These are phyloP conservation scores for Vitis hybrid DNA, from an alignment of 177 flowering plant genomes.

Conservation along the genomic window DNA sequence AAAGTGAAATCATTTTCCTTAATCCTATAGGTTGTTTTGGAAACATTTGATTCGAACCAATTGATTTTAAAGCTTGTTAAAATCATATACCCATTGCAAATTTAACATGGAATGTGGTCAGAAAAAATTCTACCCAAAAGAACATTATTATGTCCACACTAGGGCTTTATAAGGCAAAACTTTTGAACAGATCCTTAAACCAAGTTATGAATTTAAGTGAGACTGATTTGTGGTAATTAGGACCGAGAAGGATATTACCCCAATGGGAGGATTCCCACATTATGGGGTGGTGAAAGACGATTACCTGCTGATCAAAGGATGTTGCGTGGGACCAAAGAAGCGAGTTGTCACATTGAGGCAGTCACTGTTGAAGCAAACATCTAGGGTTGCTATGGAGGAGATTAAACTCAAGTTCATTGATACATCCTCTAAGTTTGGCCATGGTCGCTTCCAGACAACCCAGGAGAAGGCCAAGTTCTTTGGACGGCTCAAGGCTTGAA, in stretches of 20 bases:
- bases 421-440: conserved; percentile 49
- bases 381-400: conserved; percentile 37
- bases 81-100: no score
- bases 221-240: conserved; percentile 12
- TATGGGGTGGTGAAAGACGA: conserved; percentile 50
- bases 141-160: no score
- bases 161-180: neutral
- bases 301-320: conserved; percentile 43
- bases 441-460: conserved; percentile 45
- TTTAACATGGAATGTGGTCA: no score
- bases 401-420: conserved; percentile 50
- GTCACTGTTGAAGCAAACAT: conserved; percentile 39
- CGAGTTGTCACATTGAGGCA: conserved; percentile 47
- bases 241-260: conserved; percentile 51
- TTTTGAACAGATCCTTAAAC: neutral
- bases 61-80: no score
- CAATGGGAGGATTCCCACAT: conserved; percentile 54
- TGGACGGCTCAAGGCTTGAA: conserved; percentile 32
- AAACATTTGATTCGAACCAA: no score
- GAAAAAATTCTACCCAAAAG: no score
- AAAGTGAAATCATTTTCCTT: no score
- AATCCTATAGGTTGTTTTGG: no score
- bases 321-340: conserved; percentile 50
- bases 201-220: no score
- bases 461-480: conserved; percentile 43